Conservation (phyloP, 2,329 filamentous ascomycete genomes). For the Fusarium begoniae region DNA sequence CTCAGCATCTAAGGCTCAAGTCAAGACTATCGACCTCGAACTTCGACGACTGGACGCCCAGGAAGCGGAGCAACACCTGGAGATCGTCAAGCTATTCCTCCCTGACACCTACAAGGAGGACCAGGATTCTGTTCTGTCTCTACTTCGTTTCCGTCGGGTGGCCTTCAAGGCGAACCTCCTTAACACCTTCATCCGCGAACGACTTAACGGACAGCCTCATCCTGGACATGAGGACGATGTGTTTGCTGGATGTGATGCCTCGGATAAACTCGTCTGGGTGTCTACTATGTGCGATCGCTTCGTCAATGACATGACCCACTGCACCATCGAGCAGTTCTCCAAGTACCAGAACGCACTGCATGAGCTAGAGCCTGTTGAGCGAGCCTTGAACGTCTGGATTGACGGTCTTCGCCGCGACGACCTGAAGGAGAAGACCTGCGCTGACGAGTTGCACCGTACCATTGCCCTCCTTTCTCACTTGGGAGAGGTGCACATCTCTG, state of each 20-base stretch:
- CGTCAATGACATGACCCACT: constrained; percentile 80
- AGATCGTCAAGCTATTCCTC: constrained; percentile 88
- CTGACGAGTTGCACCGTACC: constrained; percentile 81
- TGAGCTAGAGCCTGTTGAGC: constrained; percentile 91
- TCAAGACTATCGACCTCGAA: constrained; percentile 94
- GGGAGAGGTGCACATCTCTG: constrained; percentile 79
- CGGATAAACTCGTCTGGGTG: constrained; percentile 88
- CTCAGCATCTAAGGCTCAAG: constrained; percentile 89
- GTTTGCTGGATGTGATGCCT: constrained; percentile 80
- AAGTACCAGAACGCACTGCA: constrained; percentile 82
- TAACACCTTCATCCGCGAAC: constrained; percentile 80
- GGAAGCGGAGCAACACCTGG: constrained; percentile 86
- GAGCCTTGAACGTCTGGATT: constrained; percentile 87
- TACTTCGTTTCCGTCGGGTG: constrained; percentile 87
- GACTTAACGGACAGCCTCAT: constrained; percentile 73
- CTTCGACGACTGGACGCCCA: constrained; percentile 86
- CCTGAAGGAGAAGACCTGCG: constrained; percentile 83
- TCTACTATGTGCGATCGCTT: constrained; percentile 85
- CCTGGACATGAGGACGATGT: constrained; percentile 79
- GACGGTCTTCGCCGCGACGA: constrained; percentile 86
- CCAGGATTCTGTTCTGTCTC: constrained; percentile 84
- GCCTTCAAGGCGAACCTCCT: constrained; percentile 87
- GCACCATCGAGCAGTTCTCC: constrained; percentile 80
- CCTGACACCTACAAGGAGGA: constrained; percentile 85
- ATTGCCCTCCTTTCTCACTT: constrained; percentile 90